These are phyloP conservation scores for Massariosphaeria phaeospora DNA, from an alignment of 495 filamentous ascomycete genomes.

Conservation along the genomic window DNA sequence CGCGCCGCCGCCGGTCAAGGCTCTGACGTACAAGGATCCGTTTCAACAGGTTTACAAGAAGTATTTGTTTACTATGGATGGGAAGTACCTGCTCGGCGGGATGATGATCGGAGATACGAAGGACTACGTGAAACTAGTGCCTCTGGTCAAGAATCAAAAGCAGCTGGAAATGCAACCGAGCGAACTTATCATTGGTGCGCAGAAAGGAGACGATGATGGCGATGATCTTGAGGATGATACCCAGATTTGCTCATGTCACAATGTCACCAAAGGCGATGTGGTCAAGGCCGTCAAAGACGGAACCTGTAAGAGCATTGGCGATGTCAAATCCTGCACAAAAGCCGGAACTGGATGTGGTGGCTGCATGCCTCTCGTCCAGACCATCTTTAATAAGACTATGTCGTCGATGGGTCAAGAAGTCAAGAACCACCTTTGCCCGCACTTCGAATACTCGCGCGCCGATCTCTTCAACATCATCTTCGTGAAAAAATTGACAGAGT, in stretches of 20 bases:
- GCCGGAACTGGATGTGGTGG: slow-evolving; percentile 93
- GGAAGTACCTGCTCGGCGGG: slow-evolving; percentile 86
- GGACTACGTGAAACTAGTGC: slow-evolving; percentile 90
- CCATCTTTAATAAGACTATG: slow-evolving; percentile 93
- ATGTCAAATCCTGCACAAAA: slow-evolving; percentile 91
- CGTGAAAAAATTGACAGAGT: slow-evolving; percentile 70
- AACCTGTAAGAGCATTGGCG: slow-evolving; percentile 75
- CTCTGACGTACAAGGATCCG: slow-evolving; percentile 87
- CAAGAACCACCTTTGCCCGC: slow-evolving; percentile 76
- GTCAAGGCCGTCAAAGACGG: slow-evolving; percentile 70
- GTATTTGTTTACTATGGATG: slow-evolving; percentile 87
- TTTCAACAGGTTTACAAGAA: slow-evolving; percentile 96
- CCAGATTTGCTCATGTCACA: slow-evolving; percentile 94
- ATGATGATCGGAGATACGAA: slow-evolving; percentile 98
- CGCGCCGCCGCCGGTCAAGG: slow-evolving; percentile 63
- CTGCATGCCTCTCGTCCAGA: slow-evolving; percentile 87
- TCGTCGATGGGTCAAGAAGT: slow-evolving; percentile 84
- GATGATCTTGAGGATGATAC: slow-evolving; percentile 75
- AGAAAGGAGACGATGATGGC: slow-evolving; percentile 66
- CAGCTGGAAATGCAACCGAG: slow-evolving; percentile 75
- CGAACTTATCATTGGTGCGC: slow-evolving; percentile 83
- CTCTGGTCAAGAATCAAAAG: slow-evolving; percentile 89
- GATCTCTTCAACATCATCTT: slow-evolving; percentile 89
- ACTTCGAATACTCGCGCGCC: slow-evolving; percentile 80
- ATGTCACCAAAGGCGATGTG: slow-evolving; percentile 86